A percentile compares a stretch with the other conserved stretches of the same genome.
phyloP scores from a whole-genome alignment of 1,284 basidiomycete genomes.

The Trichosporon sp. region DNA sequence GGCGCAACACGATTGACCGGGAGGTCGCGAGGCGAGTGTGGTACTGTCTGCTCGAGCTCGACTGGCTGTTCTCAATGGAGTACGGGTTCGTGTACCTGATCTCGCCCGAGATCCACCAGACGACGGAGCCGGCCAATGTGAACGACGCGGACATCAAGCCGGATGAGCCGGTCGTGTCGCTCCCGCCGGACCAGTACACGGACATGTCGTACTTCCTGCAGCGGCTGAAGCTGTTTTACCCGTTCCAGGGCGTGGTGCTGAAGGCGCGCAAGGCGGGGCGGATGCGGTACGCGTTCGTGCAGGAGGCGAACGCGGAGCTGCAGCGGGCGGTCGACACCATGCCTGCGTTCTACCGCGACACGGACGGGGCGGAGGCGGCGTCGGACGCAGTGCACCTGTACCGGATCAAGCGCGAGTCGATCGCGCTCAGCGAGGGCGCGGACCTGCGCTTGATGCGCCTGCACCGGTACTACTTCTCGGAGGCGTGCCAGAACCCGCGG shows the following conservation, averaged over 20 bases:
- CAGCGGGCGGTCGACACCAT: constrained; percentile 17
- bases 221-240: constrained; percentile 25
- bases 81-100: constrained; percentile 28
- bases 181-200: constrained; percentile 23
- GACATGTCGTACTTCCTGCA: constrained; percentile 31
- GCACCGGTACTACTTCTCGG: constrained; percentile 28
- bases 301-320: constrained; percentile 20
- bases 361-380: constrained; percentile 8
- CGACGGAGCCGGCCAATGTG: constrained; percentile 28
- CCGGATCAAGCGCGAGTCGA: constrained; percentile 22
- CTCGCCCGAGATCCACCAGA: constrained; percentile 25
- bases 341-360: constrained; percentile 20
- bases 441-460: constrained; percentile 27
- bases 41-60: constrained; percentile 28
- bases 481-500: constrained; percentile 25
- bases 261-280: constrained; percentile 22
- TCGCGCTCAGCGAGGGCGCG: constrained; percentile 24
- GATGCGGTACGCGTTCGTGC: constrained; percentile 24
- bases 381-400: constrained; percentile 20
- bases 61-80: constrained; percentile 29
- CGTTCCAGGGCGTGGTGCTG: constrained; percentile 24
- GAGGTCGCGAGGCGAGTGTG: constrained; percentile 28
- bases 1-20: constrained; percentile 25
- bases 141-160: constrained; percentile 23
- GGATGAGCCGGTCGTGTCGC: constrained; percentile 15